Evolutionary conservation across 306 rosid species (phyloP).

Genomic region (Trifolium repens): DNA sequence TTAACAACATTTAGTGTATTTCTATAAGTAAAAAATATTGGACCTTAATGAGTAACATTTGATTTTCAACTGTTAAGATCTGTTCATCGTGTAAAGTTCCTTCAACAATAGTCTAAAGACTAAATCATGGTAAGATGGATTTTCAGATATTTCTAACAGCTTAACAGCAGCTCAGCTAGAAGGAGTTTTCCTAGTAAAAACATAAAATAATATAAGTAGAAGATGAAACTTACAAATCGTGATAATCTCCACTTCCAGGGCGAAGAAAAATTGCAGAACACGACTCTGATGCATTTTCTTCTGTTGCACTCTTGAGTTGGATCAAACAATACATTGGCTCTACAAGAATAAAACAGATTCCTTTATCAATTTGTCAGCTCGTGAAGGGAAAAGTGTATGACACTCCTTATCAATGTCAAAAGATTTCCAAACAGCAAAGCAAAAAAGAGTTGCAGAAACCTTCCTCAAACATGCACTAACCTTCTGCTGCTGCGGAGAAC

Average conservation of each 20-base stretch:
- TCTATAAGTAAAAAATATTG: conserved; percentile 19
- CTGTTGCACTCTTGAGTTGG: conserved; percentile 84
- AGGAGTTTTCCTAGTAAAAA: conserved; percentile 10
- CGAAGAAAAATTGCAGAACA: conserved; percentile 66
- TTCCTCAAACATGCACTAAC: conserved; percentile 52
- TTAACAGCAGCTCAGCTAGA: conserved; percentile 34
- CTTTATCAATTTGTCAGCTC: conserved; percentile 14
- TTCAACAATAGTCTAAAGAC: conserved; percentile 1
- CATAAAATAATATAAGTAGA: not conserved
- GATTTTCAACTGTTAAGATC: conserved; percentile 27
- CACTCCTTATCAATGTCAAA: conserved; percentile 34
- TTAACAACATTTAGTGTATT: not conserved
- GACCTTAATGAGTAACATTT: conserved; percentile 11
- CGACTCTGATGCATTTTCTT: conserved; percentile 62
- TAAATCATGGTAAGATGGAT: conserved; percentile 25
- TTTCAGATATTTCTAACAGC: conserved; percentile 26
- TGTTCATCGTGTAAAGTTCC: conserved; percentile 14
- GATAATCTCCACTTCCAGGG: conserved; percentile 84
- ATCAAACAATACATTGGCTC: conserved; percentile 76
- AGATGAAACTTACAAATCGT: conserved; percentile 76
- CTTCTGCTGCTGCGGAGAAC: conserved; percentile 60
- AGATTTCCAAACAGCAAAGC: conserved; percentile 20
- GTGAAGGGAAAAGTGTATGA: conserved; percentile 8
- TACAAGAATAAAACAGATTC: conserved; percentile 50
- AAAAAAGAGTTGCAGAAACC: conserved; percentile 25